Base-by-base conservation (phyloP, 352 stramenopile species). In the Phytophthora sp. region DNA sequence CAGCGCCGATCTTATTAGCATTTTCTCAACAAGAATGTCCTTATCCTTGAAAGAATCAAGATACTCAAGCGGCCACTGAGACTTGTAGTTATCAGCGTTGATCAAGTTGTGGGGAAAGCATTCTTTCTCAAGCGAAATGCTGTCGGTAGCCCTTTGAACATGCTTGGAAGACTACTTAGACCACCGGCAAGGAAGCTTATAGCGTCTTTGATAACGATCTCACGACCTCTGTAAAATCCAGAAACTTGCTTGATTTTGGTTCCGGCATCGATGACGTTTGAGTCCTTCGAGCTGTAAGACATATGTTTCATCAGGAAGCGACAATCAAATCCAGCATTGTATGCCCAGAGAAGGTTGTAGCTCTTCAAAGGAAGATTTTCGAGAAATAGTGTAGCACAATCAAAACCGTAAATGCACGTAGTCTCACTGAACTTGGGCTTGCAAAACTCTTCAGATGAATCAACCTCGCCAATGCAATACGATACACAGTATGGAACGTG, bases 91-190 rank as follows among this genome's bases (percentile, higher is more conserved):
- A 20, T 43, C 3, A 1, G 1, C 21, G 18, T 50, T 59, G 10
- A 50, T 50, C 27, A 59, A 6, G 17, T 50, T 27, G 18, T 59
- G 51, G 0, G 51, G 37, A 28, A 59, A 59, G 31, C 38, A 59
- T 13, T 59, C 51, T 6, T 59, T 59, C 20, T 59, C 51, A 0
- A 59, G 37, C 27, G 51, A 43, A 18, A 50, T 23, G 1, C 3
- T 20, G 18, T 35, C 49, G 4, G 15, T 13, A 30, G 37, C 38
- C 0, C 38, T 44, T 41, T 18, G n/a, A 59, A 59, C 51, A 59
- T 59, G 8, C 42, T 18, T 21, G 51, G 51, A 0, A 50, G 23
- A 8, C 11, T 37, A 21, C 10, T 18, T 1, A 59, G 38, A 5
- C 26, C 11, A 18, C 18, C 27, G 17, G 37, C 5, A 4, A 59